Percentiles rank a stretch among this genome's conserved stretches.
These are phyloP conservation scores for Yamadazyma blattariae DNA, from an alignment of 1,139 yeast genomes.

Conservation along the genomic window DNA sequence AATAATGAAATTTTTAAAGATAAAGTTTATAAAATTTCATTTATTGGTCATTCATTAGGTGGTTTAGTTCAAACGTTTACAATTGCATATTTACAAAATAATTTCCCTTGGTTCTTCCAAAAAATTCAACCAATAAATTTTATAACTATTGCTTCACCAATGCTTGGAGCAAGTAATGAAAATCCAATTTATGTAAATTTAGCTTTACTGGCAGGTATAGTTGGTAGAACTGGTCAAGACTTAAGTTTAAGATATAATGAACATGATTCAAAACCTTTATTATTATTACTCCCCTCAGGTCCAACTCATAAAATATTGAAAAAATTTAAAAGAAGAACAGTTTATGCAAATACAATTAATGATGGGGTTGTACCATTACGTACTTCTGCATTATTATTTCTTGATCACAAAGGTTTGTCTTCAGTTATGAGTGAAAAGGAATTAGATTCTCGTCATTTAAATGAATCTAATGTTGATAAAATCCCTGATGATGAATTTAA, in stretches of 20 bases:
- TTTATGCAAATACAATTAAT: conserved; percentile 75
- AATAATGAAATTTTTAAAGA: conserved; percentile 30
- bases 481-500: conserved; percentile 17
- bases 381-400: conserved; percentile 75
- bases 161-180: conserved; percentile 79
- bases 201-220: conserved; percentile 83
- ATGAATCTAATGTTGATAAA: conserved; percentile 12
- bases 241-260: conserved; percentile 57
- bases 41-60: conserved; percentile 90
- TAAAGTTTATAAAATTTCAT: conserved; percentile 64
- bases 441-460: conserved; percentile 10
- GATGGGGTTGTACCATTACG: conserved; percentile 94
- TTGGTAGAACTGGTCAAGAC: conserved; percentile 94
- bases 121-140: conserved; percentile 74
- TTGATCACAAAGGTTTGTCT: conserved; percentile 50
- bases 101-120: conserved; percentile 70
- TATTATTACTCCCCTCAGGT: conserved; percentile 75
- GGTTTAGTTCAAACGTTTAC: conserved; percentile 91
- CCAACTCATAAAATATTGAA: conserved; percentile 69
- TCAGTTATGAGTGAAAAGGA: conserved; percentile 37
- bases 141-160: conserved; percentile 82
- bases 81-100: conserved; percentile 64
- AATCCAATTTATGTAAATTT: conserved; percentile 85
- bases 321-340: conserved; percentile 64
- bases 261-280: conserved; percentile 53